A percentile compares a stretch with the other conserved stretches of the same genome.
Evolutionary conservation across 805 yeast species (phyloP).

Genomic region (Metahyphopichia silvanorum): DNA sequence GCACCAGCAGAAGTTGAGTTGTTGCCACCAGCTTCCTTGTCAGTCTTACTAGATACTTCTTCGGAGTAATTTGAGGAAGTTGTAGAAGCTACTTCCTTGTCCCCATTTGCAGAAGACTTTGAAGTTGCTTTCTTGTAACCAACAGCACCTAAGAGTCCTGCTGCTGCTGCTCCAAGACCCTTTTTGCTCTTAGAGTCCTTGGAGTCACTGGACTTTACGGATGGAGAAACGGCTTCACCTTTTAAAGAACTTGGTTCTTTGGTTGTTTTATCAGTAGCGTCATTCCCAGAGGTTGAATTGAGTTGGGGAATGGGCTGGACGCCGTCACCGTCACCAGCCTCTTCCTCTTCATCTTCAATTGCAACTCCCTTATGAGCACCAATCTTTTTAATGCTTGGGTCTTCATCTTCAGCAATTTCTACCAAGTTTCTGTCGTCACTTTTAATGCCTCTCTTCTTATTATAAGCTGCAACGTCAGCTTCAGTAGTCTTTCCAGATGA

Average conservation of each 20-base stretch:
- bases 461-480: constrained; percentile 20
- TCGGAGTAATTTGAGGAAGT: too few relatives aligned
- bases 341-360: constrained; percentile 4
- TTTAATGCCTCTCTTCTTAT: constrained; percentile 22
- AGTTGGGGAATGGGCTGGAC: constrained; percentile 15
- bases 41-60: too few relatives aligned
- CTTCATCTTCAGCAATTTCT: constrained; percentile 22
- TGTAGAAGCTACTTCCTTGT: too few relatives aligned
- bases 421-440: constrained; percentile 21
- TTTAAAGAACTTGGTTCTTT: too few relatives aligned
- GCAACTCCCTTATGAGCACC: constrained; percentile 11
- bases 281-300: too few relatives aligned
- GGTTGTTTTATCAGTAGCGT: too few relatives aligned
- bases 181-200: too few relatives aligned
- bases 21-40: neutral
- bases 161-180: constrained; percentile 1
- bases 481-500: constrained; percentile 9
- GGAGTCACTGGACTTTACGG: too few relatives aligned
- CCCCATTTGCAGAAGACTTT: neutral
- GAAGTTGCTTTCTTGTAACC: neutral
- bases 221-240: too few relatives aligned
- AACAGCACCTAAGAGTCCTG: constrained; percentile 1
- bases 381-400: constrained; percentile 7
- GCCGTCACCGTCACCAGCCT: constrained; percentile 4
- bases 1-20: constrained; percentile 7